These are phyloP conservation scores for Clarkia xantiana DNA, from an alignment of 345 rosid genomes.

Conservation along the genomic window DNA sequence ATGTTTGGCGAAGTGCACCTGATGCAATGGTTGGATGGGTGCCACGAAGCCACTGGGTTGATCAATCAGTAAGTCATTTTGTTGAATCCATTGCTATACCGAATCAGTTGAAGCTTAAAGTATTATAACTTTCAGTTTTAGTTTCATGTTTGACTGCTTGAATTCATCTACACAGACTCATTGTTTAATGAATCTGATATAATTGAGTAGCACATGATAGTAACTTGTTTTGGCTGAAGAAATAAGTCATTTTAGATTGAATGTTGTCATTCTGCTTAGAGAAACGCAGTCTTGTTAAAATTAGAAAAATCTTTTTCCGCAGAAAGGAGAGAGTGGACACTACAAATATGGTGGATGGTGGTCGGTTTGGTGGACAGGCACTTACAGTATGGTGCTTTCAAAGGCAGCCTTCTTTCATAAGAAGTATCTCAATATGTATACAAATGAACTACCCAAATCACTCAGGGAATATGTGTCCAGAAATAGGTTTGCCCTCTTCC, in stretches of 20 bases:
- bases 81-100: neutral
- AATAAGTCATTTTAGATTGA: too few relatives aligned
- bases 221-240: too few relatives aligned
- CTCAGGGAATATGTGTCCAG: slow-evolving; percentile 46
- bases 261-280: neutral
- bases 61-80: slow-evolving; percentile 31
- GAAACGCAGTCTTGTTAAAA: neutral
- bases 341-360: slow-evolving; percentile 89
- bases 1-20: slow-evolving; percentile 83
- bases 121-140: too few relatives aligned
- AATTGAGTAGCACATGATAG: too few relatives aligned
- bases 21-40: slow-evolving; percentile 89
- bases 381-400: slow-evolving; percentile 87
- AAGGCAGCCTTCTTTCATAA: slow-evolving; percentile 97
- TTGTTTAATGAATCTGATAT: too few relatives aligned
- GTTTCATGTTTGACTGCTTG: too few relatives aligned
- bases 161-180: too few relatives aligned
- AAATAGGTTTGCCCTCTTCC: slow-evolving; percentile 47
- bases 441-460: slow-evolving; percentile 74
- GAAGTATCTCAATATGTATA: slow-evolving; percentile 68
- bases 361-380: slow-evolving; percentile 99
- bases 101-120: too few relatives aligned
- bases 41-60: slow-evolving; percentile 75
- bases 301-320: slow-evolving; percentile 10
- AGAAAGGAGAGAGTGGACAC: slow-evolving; percentile 35